phyloP scores from a whole-genome alignment of 2,329 filamentous ascomycete species.

The Rhexocercosporidium sp. region DNA sequence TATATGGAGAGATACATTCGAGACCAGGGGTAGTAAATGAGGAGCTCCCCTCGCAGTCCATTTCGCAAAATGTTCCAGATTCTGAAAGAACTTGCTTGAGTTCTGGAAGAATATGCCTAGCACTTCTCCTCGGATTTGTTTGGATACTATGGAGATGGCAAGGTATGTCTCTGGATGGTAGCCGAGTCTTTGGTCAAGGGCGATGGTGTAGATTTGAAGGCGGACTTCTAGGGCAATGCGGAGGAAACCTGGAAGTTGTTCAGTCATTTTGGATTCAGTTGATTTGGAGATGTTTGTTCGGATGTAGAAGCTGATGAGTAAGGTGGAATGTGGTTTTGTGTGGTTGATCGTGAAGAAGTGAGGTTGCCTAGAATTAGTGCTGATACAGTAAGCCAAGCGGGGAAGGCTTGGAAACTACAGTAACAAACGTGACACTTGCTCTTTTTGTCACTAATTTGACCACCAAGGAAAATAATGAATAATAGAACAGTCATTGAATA shows the following conservation, averaged over 20 bases:
- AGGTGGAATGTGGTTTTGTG: no score
- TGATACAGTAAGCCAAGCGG: no score
- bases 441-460: no score
- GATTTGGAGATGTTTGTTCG: no score
- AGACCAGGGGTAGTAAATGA: constrained; percentile 6
- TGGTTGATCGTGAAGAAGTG: no score
- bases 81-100: constrained; percentile 5
- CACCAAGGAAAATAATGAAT: no score
- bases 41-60: constrained; percentile 12
- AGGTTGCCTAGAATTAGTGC: no score
- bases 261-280: background rate
- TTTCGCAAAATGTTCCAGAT: constrained; percentile 1
- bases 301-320: no score
- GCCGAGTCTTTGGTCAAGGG: constrained; percentile 9
- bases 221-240: constrained; percentile 18
- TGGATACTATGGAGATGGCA: constrained; percentile 13
- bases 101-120: constrained; percentile 10
- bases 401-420: no score
- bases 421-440: no score
- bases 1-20: constrained; percentile 6
- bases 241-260: constrained; percentile 2
- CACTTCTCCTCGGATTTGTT: constrained; percentile 17
- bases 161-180: background rate
- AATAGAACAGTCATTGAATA: no score
- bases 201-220: constrained; percentile 15